Base-by-base conservation (phyloP, 768 basidiomycete species). In the Trametes maxima region DNA sequence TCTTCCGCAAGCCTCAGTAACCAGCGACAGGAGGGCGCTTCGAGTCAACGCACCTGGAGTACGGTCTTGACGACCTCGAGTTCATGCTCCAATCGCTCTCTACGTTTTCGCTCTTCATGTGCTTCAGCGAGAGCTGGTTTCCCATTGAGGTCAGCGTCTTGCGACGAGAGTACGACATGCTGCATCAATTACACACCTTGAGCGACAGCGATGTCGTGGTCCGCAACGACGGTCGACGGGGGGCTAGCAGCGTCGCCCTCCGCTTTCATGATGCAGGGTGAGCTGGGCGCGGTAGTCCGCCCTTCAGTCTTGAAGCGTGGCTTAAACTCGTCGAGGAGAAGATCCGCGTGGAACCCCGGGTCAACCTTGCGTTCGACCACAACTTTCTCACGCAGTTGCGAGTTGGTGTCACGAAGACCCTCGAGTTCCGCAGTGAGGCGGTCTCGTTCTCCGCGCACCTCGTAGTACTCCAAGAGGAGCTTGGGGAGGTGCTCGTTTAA, bases 301-400 rank as follows among this genome's bases (percentile, higher is more conserved):
- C n/a, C 28, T 42, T 61, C 60, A 6, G 28, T 24, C 28, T 61
- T 61, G 13, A 55, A 39, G 11, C 13, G 2, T 44, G 28, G 22
- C 45, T 54, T 54, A 14, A 22, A 17, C 5, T 39, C 50, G 42
- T 59, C 52, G 17, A 21, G 28, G 2, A n/a, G 5, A 5, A 36
- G 21, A 1, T 13, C 3, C 21, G 35, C 14, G 16, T 21, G 10
- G 16, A 19, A 10, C 12, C n/a, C 50, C 6, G 21, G 24, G 21
- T 1, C 33, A 1, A 45, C 39, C 16, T 51, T 54, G 21, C 19
- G 43, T 11, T n/a, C 37, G 17, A 33, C 55, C 33, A 21, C 19
- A 35, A 44, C 12, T 54, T 57, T 57, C 46, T 60, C 55, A 44
- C 55, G 51, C 44, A 58, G 24, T 57, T 28, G 33, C 43, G 37